Percentiles rank a stretch among this genome's conserved stretches.
phyloP scores from a whole-genome alignment of 805 yeast species.

The Kodamaea kaohsiungensis region DNA sequence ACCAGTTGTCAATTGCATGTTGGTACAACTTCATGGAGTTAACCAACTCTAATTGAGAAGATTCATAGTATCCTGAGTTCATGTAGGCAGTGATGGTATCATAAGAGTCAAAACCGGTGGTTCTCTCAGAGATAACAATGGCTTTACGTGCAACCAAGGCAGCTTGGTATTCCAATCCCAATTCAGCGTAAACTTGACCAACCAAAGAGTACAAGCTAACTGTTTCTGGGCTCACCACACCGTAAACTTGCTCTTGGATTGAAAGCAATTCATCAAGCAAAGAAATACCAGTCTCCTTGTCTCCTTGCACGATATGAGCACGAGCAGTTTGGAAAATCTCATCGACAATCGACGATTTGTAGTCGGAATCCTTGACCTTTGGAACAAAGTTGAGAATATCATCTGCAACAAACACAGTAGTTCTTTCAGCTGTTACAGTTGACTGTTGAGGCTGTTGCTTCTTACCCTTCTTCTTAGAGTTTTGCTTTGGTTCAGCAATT shows the following conservation, averaged over 20 bases:
- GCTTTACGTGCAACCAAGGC: conserved; percentile 67
- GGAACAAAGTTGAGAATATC: conserved; percentile 77
- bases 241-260: conserved; percentile 81
- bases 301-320: conserved; percentile 39
- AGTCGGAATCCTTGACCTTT: conserved; percentile 68
- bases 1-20: conserved; percentile 62
- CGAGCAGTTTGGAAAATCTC: conserved; percentile 73
- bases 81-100: conserved; percentile 71
- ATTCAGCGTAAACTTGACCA: conserved; percentile 65
- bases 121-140: conserved; percentile 73
- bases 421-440: conserved; percentile 15
- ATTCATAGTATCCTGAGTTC: conserved; percentile 75
- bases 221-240: conserved; percentile 75
- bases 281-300: conserved; percentile 56
- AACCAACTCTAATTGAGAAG: conserved; percentile 54
- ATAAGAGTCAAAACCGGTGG: conserved; percentile 75
- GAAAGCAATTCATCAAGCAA: conserved; percentile 69
- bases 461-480: conserved; percentile 31
- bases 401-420: conserved; percentile 52
- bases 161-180: conserved; percentile 59
- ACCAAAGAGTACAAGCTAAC: conserved; percentile 67
- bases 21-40: conserved; percentile 64
- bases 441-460: conserved; percentile 8
- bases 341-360: conserved; percentile 65
- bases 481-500: conserved; percentile 26